These are phyloP conservation scores for Diplosphaera chodatii DNA, from an alignment of 139 green algal species.

Conservation along the genomic window DNA sequence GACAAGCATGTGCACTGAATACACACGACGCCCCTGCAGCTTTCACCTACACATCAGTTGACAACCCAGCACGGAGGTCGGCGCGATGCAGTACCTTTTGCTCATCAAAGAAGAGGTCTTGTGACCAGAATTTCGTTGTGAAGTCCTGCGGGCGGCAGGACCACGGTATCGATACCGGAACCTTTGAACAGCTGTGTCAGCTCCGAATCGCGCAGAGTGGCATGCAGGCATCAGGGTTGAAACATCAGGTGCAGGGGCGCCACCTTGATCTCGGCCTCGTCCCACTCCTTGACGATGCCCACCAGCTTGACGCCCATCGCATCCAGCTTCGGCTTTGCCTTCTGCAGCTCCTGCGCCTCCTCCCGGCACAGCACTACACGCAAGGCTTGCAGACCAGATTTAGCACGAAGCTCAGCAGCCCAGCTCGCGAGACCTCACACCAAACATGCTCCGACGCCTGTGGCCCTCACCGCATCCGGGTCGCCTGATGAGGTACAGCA, in stretches of 20 bases:
- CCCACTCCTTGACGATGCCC: constrained; percentile 29
- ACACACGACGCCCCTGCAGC: too few relatives aligned
- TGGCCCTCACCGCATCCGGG: not conserved
- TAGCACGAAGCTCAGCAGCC: too few relatives aligned
- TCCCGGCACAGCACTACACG: constrained; percentile 35
- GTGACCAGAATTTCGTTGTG: constrained; percentile 22
- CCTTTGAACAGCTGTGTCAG: too few relatives aligned
- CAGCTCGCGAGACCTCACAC: too few relatives aligned
- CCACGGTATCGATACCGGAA: not conserved
- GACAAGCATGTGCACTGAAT: too few relatives aligned
- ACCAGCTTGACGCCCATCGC: constrained; percentile 18
- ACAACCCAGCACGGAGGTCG: too few relatives aligned
- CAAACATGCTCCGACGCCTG: too few relatives aligned
- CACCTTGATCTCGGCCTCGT: constrained; percentile 19
- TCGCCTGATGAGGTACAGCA: not conserved
- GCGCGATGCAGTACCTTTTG: too few relatives aligned
- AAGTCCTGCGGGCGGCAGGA: constrained; percentile 5
- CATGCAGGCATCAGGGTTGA: not conserved
- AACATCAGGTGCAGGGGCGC: not conserved
- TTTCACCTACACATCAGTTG: too few relatives aligned
- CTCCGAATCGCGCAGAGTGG: too few relatives aligned
- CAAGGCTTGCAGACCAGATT: too few relatives aligned
- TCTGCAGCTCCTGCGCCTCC: constrained; percentile 22
- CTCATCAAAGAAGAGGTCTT: constrained; percentile 29
- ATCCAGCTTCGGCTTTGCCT: constrained; percentile 12